Evolutionary conservation across 352 stramenopile species (phyloP), one percentile per base, ranked within the genome.

Genomic region (Phytophthora parvispora): DNA sequence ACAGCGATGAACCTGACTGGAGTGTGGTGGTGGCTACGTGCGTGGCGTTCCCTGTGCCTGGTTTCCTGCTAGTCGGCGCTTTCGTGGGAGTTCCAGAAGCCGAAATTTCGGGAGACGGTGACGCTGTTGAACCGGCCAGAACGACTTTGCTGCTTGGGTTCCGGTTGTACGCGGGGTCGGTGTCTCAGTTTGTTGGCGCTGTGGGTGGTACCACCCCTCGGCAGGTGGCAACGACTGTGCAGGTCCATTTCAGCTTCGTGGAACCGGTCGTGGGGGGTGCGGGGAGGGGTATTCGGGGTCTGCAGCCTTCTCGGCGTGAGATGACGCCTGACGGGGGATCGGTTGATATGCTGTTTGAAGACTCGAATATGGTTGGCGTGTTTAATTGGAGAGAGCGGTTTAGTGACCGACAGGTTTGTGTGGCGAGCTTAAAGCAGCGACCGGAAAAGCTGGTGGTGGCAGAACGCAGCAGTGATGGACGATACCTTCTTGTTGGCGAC

Each of bases 341-440:
- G 6, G 62, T 86, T 1, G 4, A 89, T 20, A 2, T 87, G 50
- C 25, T 84, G 6, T 72, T 90, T 40, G 22, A 60, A 10, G 38
- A 50, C 3, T 76, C 61, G 0, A 61, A 34, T 24, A 42, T 50
- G 27, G 69, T 89, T 56, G 78, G 62, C 1, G 59, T 91, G 8
- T 83, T 92, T 29, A 77, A 64, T 25, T 92, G 84, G 84, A 60
- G 51, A 62, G 84, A 92, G 36, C 76, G 82, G 3, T 83, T 91
- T 59, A 89, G 81, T 42, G 75, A 86, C 45, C 72, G 84, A 5
- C 70, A 77, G 25, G 52, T 90, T 2, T 78, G 74, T 29, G 31
- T 86, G n/a, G 72, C 74, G 18, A 52, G 64, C 9, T 24, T 87
- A 9, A 72, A 77, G 6, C 60, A 65, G 7, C 43, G 48, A 22